Evolutionary conservation across 73 alveolate genomes (phyloP).

Genomic region (Vitrella brassicaformis): DNA sequence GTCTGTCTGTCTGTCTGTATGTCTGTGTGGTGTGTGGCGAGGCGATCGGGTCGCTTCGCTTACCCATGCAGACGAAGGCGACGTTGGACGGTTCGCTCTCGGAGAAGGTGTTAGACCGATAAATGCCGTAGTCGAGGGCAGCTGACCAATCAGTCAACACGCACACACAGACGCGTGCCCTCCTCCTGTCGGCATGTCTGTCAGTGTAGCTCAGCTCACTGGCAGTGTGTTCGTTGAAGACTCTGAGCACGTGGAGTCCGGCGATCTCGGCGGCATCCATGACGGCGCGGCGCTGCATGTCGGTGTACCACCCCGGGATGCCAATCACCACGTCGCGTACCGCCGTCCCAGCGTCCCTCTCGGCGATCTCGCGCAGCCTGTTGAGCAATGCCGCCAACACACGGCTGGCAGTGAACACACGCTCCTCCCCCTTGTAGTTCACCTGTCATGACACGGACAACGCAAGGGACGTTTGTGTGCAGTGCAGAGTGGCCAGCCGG

Average conservation of each 20-base stretch:
- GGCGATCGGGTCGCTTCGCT: too few relatives aligned
- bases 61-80: slow-evolving; percentile 59
- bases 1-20: too few relatives aligned
- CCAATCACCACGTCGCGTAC: slow-evolving; percentile 45
- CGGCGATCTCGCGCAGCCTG: slow-evolving; percentile 36
- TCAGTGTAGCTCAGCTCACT: slow-evolving; percentile 51
- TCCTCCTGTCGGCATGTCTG: too few relatives aligned
- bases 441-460: too few relatives aligned
- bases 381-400: slow-evolving; percentile 35
- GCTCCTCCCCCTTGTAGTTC: slow-evolving; percentile 24
- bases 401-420: slow-evolving; percentile 44
- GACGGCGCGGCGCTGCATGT: slow-evolving; percentile 67
- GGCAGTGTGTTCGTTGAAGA: slow-evolving; percentile 68
- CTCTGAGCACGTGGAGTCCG: slow-evolving; percentile 49
- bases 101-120: slow-evolving; percentile 56
- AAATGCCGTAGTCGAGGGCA: slow-evolving; percentile 48
- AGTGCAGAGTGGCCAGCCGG: too few relatives aligned
- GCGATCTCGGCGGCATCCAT: slow-evolving; percentile 60
- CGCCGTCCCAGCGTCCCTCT: slow-evolving; percentile 32
- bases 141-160: not conserved
- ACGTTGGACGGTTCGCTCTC: slow-evolving; percentile 59
- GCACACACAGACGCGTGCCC: too few relatives aligned
- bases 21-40: too few relatives aligned
- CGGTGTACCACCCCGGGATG: slow-evolving; percentile 57
- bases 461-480: too few relatives aligned